Evolutionary conservation across 495 filamentous ascomycete species (phyloP).

Genomic region (Hyaloscypha hepaticicola): DNA sequence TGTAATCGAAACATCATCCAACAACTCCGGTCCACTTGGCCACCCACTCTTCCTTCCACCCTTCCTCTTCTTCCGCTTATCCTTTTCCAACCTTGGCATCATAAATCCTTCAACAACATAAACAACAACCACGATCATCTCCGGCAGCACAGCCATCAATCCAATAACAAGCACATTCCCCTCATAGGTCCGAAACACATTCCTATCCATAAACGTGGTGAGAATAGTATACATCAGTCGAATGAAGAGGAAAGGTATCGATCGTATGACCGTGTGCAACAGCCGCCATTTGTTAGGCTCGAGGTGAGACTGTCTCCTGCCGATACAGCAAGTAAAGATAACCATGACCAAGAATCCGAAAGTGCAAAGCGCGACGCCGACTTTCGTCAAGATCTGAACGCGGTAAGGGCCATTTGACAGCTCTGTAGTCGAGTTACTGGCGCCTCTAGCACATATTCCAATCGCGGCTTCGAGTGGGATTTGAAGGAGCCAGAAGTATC

Average conservation of each 20-base stretch:
- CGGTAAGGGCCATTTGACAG: neutral
- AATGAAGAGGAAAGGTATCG: slow-evolving; percentile 3
- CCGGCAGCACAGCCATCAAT: neutral
- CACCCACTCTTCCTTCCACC: neutral
- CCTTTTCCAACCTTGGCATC: neutral
- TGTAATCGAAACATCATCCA: neutral
- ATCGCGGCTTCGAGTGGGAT: neutral
- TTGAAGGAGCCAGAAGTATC: neutral
- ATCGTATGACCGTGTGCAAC: neutral
- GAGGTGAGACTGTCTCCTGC: neutral
- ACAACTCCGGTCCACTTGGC: neutral
- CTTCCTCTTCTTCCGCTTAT: too few relatives aligned
- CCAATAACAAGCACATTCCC: slow-evolving; percentile 1
- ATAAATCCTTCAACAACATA: slow-evolving; percentile 1
- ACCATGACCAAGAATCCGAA: neutral
- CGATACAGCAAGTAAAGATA: neutral
- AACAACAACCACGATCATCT: slow-evolving; percentile 14
- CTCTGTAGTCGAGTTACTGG: neutral
- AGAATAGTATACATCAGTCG: slow-evolving; percentile 5
- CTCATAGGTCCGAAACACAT: neutral
- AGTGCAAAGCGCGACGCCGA: slow-evolving; percentile 6
- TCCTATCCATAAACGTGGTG: neutral
- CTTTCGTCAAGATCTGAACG: neutral
- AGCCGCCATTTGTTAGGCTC: neutral
- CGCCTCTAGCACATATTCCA: neutral